Evolutionary conservation across 2,329 filamentous ascomycete species (phyloP).

Genomic region (Trichoderma aggressivum): DNA sequence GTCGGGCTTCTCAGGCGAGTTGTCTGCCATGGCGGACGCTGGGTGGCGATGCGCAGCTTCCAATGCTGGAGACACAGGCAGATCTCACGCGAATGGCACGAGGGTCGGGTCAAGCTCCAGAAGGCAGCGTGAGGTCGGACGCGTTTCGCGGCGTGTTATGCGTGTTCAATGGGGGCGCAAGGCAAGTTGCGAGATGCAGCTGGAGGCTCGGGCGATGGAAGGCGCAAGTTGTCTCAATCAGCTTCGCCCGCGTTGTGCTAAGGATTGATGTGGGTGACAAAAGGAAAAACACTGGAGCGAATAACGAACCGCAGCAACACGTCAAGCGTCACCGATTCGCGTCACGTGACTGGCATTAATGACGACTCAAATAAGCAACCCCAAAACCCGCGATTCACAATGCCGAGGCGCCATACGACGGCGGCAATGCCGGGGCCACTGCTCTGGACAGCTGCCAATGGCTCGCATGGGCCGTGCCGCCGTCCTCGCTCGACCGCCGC

Average conservation of each 20-base stretch:
- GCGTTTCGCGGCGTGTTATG: constrained; percentile 25
- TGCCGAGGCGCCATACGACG: constrained; percentile 9
- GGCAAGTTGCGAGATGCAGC: constrained; percentile 30
- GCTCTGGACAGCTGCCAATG: not conserved
- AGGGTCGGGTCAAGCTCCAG: constrained; percentile 16
- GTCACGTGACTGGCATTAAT: constrained; percentile 33
- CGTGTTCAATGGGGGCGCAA: constrained; percentile 31
- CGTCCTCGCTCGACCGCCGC: constrained; percentile 2
- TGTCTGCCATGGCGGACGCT: constrained; percentile 38
- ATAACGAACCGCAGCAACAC: constrained; percentile 32
- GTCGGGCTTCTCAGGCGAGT: constrained; percentile 36
- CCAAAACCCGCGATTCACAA: constrained; percentile 12
- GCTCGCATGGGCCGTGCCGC: constrained; percentile 5
- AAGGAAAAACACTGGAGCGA: constrained; percentile 35
- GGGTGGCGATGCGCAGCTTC: constrained; percentile 24
- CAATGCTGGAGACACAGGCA: constrained; percentile 13
- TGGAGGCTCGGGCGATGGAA: constrained; percentile 30
- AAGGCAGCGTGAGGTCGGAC: constrained; percentile 20
- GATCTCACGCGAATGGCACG: constrained; percentile 19
- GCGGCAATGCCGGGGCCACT: not conserved
- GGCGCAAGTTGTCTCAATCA: constrained; percentile 33
- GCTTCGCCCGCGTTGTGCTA: constrained; percentile 34
- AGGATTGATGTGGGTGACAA: constrained; percentile 33
- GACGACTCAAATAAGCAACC: constrained; percentile 14
- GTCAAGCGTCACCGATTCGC: constrained; percentile 35